A percentile compares a stretch with the other conserved stretches of the same genome.
phyloP scores from a whole-genome alignment of 331 rosid genomes.

The Prunus yedoensis region DNA sequence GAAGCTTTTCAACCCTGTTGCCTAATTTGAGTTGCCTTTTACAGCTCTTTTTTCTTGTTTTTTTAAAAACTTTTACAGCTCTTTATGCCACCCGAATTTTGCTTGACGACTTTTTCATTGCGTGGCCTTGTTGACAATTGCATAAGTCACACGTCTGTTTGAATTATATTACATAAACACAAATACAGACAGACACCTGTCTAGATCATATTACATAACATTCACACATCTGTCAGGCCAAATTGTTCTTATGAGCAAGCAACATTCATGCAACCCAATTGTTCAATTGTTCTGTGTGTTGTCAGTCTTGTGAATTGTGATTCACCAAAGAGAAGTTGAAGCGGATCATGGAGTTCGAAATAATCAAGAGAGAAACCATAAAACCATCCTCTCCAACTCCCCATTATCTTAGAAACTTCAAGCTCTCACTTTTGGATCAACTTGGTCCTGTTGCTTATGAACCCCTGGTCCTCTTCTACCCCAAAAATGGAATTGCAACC shows the following conservation, averaged over 20 bases:
- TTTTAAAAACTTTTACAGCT: background rate
- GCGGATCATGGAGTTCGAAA: conserved; percentile 16
- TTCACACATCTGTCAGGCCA: too few species aligned
- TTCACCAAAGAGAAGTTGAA: background rate
- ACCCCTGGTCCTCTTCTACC: conserved; percentile 15
- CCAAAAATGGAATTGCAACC: background rate
- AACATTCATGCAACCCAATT: too few species aligned
- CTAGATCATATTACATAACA: too few species aligned
- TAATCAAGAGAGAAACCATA: conserved; percentile 18
- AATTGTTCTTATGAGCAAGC: too few species aligned
- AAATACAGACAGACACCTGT: too few species aligned
- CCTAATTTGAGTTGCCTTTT: background rate
- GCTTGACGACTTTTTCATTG: background rate
- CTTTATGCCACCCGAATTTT: background rate
- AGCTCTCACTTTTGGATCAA: conserved; percentile 23
- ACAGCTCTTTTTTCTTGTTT: background rate
- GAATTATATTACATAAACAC: too few species aligned
- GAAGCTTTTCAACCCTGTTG: background rate
- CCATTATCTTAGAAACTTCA: conserved; percentile 18
- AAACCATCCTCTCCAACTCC: conserved; percentile 30
- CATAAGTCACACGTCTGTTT: too few species aligned
- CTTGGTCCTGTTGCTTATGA: conserved; percentile 8
- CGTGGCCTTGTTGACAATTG: too few species aligned
- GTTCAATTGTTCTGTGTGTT: background rate
- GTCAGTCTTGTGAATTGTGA: background rate